Conservation (phyloP, 2,329 filamentous ascomycete genomes). For the Leptographium lundbergii region DNA sequence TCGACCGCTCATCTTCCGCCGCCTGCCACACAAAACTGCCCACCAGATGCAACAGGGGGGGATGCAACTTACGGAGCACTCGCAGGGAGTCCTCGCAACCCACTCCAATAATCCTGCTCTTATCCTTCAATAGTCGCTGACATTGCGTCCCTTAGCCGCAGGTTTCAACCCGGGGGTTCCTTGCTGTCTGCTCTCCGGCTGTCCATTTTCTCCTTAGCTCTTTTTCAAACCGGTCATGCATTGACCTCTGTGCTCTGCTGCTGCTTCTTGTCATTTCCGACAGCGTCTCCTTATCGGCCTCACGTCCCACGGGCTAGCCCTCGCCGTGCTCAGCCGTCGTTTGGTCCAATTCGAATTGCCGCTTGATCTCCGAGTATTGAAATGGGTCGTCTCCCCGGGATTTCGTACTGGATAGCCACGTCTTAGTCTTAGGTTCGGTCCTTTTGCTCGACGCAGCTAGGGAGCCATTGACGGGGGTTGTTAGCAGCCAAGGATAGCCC, state of each 20-base stretch:
- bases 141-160: background rate
- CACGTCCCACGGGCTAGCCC: background rate
- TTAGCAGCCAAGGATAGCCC: background rate
- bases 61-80: too few species aligned
- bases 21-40: too few species aligned
- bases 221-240: too few species aligned
- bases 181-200: background rate
- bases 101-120: background rate
- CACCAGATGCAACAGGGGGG: background rate
- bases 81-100: too few species aligned
- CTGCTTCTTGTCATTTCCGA: background rate
- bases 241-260: too few species aligned
- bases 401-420: background rate
- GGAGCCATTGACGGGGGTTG: background rate
- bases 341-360: too few species aligned
- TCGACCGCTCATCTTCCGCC: too few species aligned
- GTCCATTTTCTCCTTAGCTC: background rate
- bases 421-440: background rate
- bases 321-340: background rate
- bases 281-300: background rate
- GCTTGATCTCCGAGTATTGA: background rate
- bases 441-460: background rate
- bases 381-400: background rate
- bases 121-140: background rate
- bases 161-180: background rate